Conservation (phyloP, 768 basidiomycete species). For the Lentinus tigrinus region DNA sequence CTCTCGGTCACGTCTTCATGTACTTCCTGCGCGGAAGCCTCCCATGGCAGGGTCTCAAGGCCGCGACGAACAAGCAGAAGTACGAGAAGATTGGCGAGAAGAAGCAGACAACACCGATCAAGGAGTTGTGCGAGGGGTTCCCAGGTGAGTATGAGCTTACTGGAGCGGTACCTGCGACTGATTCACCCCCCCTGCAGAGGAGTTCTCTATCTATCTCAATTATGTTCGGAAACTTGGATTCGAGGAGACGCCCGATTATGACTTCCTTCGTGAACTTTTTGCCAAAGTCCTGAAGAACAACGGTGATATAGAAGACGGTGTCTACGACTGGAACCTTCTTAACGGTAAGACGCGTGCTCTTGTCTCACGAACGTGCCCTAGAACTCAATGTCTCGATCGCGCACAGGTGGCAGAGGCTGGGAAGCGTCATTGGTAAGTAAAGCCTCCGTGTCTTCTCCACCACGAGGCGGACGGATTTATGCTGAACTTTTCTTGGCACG, state of each 20-base stretch:
- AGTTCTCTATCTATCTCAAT: constrained; percentile 97
- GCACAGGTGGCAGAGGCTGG: constrained; percentile 88
- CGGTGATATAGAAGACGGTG: constrained; percentile 87
- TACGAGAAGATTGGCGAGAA: constrained; percentile 99
- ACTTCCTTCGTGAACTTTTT: constrained; percentile 94
- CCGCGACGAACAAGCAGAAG: constrained; percentile 99
- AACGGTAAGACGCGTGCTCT: constrained; percentile 53
- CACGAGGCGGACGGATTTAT: background rate
- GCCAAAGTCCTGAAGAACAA: constrained; percentile 90
- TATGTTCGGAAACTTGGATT: constrained; percentile 99
- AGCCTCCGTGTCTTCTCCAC: background rate
- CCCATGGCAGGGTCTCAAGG: constrained; percentile 99
- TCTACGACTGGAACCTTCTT: constrained; percentile 95
- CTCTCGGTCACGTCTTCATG: constrained; percentile 99
- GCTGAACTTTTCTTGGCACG: background rate
- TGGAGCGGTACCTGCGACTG: background rate
- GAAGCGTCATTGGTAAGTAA: constrained; percentile 71
- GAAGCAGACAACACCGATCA: constrained; percentile 98
- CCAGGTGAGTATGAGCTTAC: constrained; percentile 59
- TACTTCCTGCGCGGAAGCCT: constrained; percentile 96
- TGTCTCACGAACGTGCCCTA: constrained; percentile 3
- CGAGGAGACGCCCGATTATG: constrained; percentile 98
- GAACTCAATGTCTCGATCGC: background rate
- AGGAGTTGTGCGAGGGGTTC: constrained; percentile 93
- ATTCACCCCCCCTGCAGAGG: constrained; percentile 56